Base-by-base conservation (phyloP, 148 eudicot species). In the Nepenthes gracilis region DNA sequence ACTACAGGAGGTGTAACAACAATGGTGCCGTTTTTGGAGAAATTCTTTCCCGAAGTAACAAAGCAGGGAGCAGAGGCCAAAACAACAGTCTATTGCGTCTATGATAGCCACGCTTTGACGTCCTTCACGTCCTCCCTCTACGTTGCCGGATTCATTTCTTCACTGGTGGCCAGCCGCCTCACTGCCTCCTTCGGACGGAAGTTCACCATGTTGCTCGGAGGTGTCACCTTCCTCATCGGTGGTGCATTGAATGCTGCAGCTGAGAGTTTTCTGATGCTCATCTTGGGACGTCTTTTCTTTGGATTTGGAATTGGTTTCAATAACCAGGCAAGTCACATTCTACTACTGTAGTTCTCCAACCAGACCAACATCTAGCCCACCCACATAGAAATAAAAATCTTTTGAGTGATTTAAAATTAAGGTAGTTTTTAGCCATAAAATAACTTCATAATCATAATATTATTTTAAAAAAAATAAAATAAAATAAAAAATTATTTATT, bases 241-340 rank as follows among this genome's bases (percentile, higher is more conserved):
- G 73, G 57, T 7, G 53, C 54, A 32, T 12, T 70, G 8, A 70
- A 64, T 11, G 73, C 63, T 13, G 62, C 43, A 5, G 55, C 73
- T 35, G 51, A 57, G 47, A 51, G 63, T 64, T 45, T 70, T 2
- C 34, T 63, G 2, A 70, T 70, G 73, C 63, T 70, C 40, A 63
- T 70, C 58, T 6, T 70, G 11, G 73, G 73, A 4, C 73, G 73
- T 54, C 43, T 70, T 1, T 50, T 70, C 43, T 65, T 70, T 35
- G 73, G 73, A 1, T 49, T 70, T 43, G 73, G 73, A 11, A 60
- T 70, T 10, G 73, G 73, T 35, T 70, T 70, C 61, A 70, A 58
- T 15, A 70, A 63, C 43, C 73, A 70, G 63, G 73, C 60, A 37
- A 32, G 15, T 47, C 36, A 47, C 47, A 1, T 6, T 14, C 8